These are phyloP conservation scores for Hordeum pubiflorum DNA, from an alignment of 202 grass and related monocot genomes.

Conservation along the genomic window DNA sequence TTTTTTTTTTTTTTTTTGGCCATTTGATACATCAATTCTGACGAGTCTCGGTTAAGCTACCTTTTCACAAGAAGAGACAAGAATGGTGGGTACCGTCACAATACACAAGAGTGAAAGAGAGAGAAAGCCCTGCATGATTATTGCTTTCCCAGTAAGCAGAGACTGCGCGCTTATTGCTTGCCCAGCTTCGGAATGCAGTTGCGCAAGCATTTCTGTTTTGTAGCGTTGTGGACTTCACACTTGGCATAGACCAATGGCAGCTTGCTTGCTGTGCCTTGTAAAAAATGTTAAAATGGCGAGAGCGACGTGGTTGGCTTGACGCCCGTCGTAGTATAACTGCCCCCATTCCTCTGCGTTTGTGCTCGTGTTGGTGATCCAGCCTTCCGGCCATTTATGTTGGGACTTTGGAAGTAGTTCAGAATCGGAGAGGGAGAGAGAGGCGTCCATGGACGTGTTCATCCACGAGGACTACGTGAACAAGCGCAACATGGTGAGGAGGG, in stretches of 20 bases:
- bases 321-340: neutral
- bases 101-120: neutral
- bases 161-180: neutral
- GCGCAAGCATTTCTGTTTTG: neutral
- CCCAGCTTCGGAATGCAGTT: neutral
- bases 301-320: conserved; percentile 10
- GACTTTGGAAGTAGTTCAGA: neutral
- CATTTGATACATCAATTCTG: neutral
- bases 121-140: neutral
- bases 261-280: neutral
- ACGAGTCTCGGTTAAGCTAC: neutral
- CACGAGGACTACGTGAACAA: conserved; percentile 64
- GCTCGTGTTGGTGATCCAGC: neutral
- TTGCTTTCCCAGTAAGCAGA: conserved; percentile 3
- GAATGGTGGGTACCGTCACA: neutral
- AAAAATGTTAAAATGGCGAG: conserved; percentile 18
- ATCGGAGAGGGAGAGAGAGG: neutral
- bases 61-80: neutral
- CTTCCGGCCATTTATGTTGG: neutral
- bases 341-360: neutral
- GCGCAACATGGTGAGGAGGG: conserved; percentile 39
- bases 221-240: conserved; percentile 32
- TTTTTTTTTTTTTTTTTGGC: neutral
- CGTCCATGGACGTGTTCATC: conserved; percentile 65
- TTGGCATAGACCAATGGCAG: conserved; percentile 29